Base-by-base conservation (phyloP, 202 grass and related monocot genomes). In the Panicum virgatum region DNA sequence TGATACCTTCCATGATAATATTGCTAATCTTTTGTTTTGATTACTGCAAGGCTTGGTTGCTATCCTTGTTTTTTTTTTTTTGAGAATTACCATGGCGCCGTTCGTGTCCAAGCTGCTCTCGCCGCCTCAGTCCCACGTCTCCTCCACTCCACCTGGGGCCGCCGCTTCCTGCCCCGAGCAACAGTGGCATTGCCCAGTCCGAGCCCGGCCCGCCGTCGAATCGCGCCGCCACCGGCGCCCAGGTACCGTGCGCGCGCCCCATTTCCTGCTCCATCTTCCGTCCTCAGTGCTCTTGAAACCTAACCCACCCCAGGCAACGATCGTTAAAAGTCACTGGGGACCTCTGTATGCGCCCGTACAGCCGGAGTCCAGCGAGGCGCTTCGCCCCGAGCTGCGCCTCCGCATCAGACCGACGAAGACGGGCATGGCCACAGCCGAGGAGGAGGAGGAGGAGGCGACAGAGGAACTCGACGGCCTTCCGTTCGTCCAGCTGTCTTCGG, bases 401-500 rank as follows among this genome's bases (percentile, higher is more conserved):
- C 13, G 44, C n/a, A n/a, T n/a, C 40, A 32, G 60, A 78, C 60
- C 3, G 3, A n/a, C n/a, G 60, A 7, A 53, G 52, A 32, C 38
- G 5, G 51, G 16, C 25, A 37, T 70, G 3, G 56, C 39, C 12
- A 43, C 42, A 12, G 66, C 26, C 14, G 67, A 46, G 11, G 38
- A 54, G 20, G 66, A 45, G 5, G 38, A 63, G 26, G n/a, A n/a
- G n/a, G n/a, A n/a, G n/a, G n/a, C n/a, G n/a, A n/a, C n/a, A n/a
- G n/a, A n/a, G n/a, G n/a, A n/a, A n/a, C 20, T 42, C 9, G 59
- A 15, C 7, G 67, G 1, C 12, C 50, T 56, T 3, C 73, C 66
- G 22, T 85, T 88, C 12, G 73, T 83, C 19, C 70, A 75, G 13
- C 61, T 88, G 5, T 83, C 89, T 3, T 85, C 78, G 3, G 53